Evolutionary conservation across 768 basidiomycete genomes (phyloP).

Genomic region (Phlebiopsis gigantea): DNA sequence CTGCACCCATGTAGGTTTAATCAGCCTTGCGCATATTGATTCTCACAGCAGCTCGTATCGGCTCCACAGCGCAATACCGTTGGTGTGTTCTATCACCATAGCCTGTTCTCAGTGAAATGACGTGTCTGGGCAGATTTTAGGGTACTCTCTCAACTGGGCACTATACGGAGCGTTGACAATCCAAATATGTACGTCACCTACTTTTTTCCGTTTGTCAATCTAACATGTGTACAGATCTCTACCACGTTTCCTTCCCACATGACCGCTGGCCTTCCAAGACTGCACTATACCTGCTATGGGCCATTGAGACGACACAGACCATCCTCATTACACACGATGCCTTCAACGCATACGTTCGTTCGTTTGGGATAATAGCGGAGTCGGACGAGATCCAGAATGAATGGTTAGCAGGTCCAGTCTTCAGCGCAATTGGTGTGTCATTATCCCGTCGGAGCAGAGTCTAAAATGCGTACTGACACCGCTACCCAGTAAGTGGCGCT

Average conservation of each 20-base stretch:
- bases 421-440: background rate
- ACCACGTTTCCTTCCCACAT: background rate
- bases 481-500: background rate
- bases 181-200: too few relatives aligned
- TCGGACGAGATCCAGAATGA: background rate
- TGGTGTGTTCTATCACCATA: too few relatives aligned
- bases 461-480: background rate
- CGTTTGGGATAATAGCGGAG: background rate
- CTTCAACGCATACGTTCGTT: background rate
- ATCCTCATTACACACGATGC: background rate
- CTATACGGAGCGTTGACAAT: too few relatives aligned
- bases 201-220: too few relatives aligned
- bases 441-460: background rate
- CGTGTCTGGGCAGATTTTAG: too few relatives aligned
- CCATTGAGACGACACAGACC: background rate
- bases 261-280: background rate
- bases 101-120: too few relatives aligned
- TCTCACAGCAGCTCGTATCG: too few relatives aligned
- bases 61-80: too few relatives aligned
- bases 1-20: too few relatives aligned
- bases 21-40: too few relatives aligned
- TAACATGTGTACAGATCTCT: background rate
- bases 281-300: background rate
- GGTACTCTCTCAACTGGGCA: too few relatives aligned
- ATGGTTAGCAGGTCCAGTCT: background rate